phyloP scores from a whole-genome alignment of 2,329 filamentous ascomycete genomes.

The Bisporella sp. region DNA sequence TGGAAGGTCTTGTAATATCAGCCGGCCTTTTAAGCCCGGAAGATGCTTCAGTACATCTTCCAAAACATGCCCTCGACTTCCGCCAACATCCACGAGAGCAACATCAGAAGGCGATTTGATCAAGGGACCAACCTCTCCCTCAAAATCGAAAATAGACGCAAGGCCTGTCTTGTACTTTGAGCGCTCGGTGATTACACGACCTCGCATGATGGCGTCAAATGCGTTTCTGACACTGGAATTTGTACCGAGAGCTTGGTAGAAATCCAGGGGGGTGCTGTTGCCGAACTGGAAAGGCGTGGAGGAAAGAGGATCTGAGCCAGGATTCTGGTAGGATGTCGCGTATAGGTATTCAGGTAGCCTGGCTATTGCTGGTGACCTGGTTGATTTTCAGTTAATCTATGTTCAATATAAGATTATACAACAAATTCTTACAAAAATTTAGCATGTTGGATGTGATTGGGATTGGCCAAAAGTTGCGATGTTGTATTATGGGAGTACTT shows the following conservation, averaged over 20 bases:
- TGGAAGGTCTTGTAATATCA: slow-evolving; percentile 16
- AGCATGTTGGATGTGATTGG: too few relatives aligned
- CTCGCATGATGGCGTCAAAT: background rate
- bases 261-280: slow-evolving; percentile 1
- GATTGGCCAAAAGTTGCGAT: too few relatives aligned
- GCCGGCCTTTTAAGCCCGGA: slow-evolving; percentile 9
- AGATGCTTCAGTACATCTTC: slow-evolving; percentile 5
- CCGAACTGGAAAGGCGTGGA: slow-evolving; percentile 1
- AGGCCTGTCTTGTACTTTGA: background rate
- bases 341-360: too few relatives aligned
- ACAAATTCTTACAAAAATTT: too few relatives aligned
- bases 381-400: too few relatives aligned
- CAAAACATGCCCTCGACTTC: slow-evolving; percentile 5
- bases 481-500: too few relatives aligned
- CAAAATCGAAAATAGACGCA: slow-evolving; percentile 1
- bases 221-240: background rate
- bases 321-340: background rate
- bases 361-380: too few relatives aligned
- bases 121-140: background rate
- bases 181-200: background rate
- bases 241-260: slow-evolving; percentile 1
- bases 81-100: slow-evolving; percentile 2
- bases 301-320: slow-evolving; percentile 1
- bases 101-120: background rate
- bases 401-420: too few relatives aligned